Conservation (phyloP, 2,329 filamentous ascomycete species). For the Hypoxylon sp. region DNA sequence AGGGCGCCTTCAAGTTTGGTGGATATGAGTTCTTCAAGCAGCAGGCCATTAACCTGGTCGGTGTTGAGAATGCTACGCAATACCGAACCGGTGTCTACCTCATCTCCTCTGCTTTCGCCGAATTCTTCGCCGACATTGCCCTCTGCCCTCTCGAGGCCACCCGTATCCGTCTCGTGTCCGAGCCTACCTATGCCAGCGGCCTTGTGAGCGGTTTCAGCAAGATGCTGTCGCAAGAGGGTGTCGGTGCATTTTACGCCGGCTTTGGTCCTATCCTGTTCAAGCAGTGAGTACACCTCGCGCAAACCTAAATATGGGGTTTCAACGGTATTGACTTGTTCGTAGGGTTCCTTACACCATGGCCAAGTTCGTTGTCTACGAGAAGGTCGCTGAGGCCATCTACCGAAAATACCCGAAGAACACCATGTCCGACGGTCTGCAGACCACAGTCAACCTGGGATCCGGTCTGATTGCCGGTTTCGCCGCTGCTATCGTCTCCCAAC, state of each 20-base stretch:
- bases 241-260: slow-evolving; percentile 80
- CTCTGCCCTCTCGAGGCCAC: slow-evolving; percentile 83
- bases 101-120: slow-evolving; percentile 65
- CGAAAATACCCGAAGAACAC: slow-evolving; percentile 70
- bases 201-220: slow-evolving; percentile 76
- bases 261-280: slow-evolving; percentile 80
- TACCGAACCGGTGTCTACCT: slow-evolving; percentile 78
- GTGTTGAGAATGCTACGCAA: slow-evolving; percentile 73
- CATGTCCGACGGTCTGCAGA: slow-evolving; percentile 72
- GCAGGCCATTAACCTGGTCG: slow-evolving; percentile 76
- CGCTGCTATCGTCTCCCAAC: slow-evolving; percentile 79
- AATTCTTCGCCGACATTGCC: slow-evolving; percentile 72
- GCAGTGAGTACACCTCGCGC: slow-evolving; percentile 62
- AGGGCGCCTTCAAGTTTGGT: slow-evolving; percentile 84
- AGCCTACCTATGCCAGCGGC: slow-evolving; percentile 77
- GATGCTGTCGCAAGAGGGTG: slow-evolving; percentile 76
- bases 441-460: slow-evolving; percentile 77
- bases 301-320: neutral
- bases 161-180: slow-evolving; percentile 81
- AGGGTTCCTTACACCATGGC: slow-evolving; percentile 84
- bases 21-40: slow-evolving; percentile 88
- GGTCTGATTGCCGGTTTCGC: slow-evolving; percentile 83
- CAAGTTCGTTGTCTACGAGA: slow-evolving; percentile 86
- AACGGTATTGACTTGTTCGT: slow-evolving; percentile 27
- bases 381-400: slow-evolving; percentile 76